Evolutionary conservation across 768 basidiomycete species (phyloP), one percentile per base, ranked within the genome.

Genomic region (Boletus coccyginus): DNA sequence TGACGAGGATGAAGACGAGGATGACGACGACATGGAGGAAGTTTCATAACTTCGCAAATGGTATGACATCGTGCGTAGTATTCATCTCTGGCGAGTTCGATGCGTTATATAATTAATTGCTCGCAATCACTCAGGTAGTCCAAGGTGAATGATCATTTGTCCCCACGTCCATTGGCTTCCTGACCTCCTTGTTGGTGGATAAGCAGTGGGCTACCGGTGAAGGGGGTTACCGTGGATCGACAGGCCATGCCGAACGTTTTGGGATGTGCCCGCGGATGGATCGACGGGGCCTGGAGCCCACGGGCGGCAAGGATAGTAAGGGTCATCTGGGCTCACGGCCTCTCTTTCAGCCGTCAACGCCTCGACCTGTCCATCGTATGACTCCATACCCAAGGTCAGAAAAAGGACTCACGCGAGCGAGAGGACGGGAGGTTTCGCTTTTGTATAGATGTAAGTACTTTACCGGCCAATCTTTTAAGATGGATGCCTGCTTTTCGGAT

Each of bases 21-120:
- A 86, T 19, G 82, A 84, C 21, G 82, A 82, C 3, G 81, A 81
- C 52, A 89, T 89, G 86, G 88, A 89, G 66, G 86, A 88, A 62
- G 78, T 88, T 19, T 84, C 85, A 61, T 86, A 64, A 74, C 6
- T 19, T 48, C 3, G 19, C 35, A 41, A 21, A 6, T 27, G 21
- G 21, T 27, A 31, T 40, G 41, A 32, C 39, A 35, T 35, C 47
- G 32, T 49, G 32, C 35, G 21, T 38, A 32, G 39, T n/a, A 31
- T 38, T 19, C 24, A 39, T 35, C 8, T 43, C 13, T 41, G 16
- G n/a, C 46, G 21, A 44, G 39, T 46, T 8, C 29, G n/a, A 38
- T 44, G 39, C 33, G 27, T 4, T 21, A 21, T 21, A 2, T 21
- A 21, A 21, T 21, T 21, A 21, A 21, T 21, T 21, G 21, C 21